These are phyloP conservation scores for Aspergillus luchuensis DNA, from an alignment of 2,329 filamentous ascomycete species.

Conservation along the genomic window DNA sequence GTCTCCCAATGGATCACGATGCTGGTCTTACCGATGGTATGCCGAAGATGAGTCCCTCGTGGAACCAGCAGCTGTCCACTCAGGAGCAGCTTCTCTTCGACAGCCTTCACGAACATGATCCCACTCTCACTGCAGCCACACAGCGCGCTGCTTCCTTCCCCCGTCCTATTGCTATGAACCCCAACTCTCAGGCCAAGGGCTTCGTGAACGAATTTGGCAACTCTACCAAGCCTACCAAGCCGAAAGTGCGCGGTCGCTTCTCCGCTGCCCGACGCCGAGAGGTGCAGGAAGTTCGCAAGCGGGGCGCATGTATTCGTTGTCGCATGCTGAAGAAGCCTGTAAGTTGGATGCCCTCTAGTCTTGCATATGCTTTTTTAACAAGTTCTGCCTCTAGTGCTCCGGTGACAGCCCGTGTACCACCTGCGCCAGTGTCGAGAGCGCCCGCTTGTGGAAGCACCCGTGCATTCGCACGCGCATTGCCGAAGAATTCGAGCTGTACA, in stretches of 20 bases:
- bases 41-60: slow-evolving; percentile 31
- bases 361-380: slow-evolving; percentile 9
- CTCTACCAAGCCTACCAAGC: slow-evolving; percentile 46
- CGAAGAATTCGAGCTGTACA: slow-evolving; percentile 61
- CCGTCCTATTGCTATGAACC: slow-evolving; percentile 48
- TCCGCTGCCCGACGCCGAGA: slow-evolving; percentile 59
- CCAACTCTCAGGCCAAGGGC: slow-evolving; percentile 41
- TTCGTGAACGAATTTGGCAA: slow-evolving; percentile 46
- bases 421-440: slow-evolving; percentile 61
- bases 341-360: slow-evolving; percentile 15
- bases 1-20: slow-evolving; percentile 39
- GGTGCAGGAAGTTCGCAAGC: slow-evolving; percentile 61
- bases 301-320: slow-evolving; percentile 63
- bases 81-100: slow-evolving; percentile 45
- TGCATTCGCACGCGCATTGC: slow-evolving; percentile 61
- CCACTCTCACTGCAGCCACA: slow-evolving; percentile 40
- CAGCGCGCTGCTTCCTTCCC: slow-evolving; percentile 44
- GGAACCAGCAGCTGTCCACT: slow-evolving; percentile 41
- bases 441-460: slow-evolving; percentile 62
- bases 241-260: slow-evolving; percentile 58
- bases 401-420: slow-evolving; percentile 62
- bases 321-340: slow-evolving; percentile 65
- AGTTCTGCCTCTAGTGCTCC: slow-evolving; percentile 49
- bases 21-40: slow-evolving; percentile 31
- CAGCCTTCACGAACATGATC: slow-evolving; percentile 44